Evolutionary conservation across 2,329 filamentous ascomycete species (phyloP).

Genomic region (Apiospora arundinis): DNA sequence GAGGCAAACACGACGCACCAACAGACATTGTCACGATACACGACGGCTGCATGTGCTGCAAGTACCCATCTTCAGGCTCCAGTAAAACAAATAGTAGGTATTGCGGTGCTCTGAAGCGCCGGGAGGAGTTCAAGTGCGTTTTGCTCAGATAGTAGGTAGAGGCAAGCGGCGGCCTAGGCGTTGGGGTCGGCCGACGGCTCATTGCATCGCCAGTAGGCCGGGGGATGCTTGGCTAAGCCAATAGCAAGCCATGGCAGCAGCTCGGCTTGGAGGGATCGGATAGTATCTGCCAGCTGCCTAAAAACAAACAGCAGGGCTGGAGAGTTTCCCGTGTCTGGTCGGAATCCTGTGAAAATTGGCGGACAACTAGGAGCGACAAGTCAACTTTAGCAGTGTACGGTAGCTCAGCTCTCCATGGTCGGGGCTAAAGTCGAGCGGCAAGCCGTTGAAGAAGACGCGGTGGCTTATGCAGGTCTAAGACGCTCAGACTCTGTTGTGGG

Average conservation of each 20-base stretch:
- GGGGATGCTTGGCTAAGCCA: neutral
- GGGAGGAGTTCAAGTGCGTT: neutral
- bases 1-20: neutral
- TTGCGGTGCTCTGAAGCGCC: neutral
- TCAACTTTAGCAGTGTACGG: neutral
- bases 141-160: too few species aligned
- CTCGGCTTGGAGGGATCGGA: neutral
- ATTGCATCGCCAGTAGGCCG: constrained; percentile 13
- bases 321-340: neutral
- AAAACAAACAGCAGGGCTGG: neutral
- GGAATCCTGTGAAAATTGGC: neutral
- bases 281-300: neutral
- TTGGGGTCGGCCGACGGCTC: neutral
- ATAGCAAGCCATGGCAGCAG: constrained; percentile 5
- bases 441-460: constrained; percentile 5
- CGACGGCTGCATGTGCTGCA: neutral
- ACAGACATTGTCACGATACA: constrained; percentile 8
- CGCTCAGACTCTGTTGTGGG: neutral
- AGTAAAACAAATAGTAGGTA: neutral
- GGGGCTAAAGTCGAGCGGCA: neutral
- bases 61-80: neutral
- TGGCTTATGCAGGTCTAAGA: constrained; percentile 6
- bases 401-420: neutral
- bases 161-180: neutral
- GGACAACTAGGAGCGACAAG: neutral